Evolutionary conservation across 148 eudicot species (phyloP), one percentile per base, ranked within the genome.

Genomic region (Salicornia ramosissima): DNA sequence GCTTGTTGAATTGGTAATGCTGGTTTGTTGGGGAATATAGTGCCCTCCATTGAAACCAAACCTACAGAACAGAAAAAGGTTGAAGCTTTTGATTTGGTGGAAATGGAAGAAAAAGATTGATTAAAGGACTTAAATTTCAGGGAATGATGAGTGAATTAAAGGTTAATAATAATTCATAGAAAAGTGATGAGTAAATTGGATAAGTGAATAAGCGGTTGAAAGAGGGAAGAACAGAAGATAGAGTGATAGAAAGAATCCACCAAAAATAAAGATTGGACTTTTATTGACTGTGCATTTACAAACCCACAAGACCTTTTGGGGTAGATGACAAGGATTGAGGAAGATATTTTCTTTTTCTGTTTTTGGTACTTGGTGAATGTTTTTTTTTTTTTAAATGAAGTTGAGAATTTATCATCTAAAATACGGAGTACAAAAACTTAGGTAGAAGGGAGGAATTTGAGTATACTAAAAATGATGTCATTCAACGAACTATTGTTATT

Each of bases 21-120:
- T 60, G 91, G 97, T 63, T 87, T 79, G 77, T 86, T 88, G 3
- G 90, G 88, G 64, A 91, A 80, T 5, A 86, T 59, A 46, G 85
- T 78, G 34, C 83, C 88, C 65, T 89, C 97, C 97, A 91, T 89
- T 80, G 10, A 52, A 47, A 63, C 52, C 61, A 66, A 77, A 55
- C 72, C 59, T 65, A 31, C 1, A 70, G 40, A 6, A 28, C 51
- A 40, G 21, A 36, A 12, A 36, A 25, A 71, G 80, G 51, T 71
- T 58, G 22, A 42, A 50, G 19, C 55, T 70, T 59, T 64, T 29
- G 28, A 2, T 14, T 22, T 21, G n/a, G n/a, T n/a, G n/a, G n/a
- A 52, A 22, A n/a, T 56, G 8, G 40, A 25, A 25, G 62, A 49
- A 19, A 0, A n/a, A n/a, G n/a, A n/a, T n/a, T 26, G 5, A 29